Conservation (phyloP, 306 rosid species). For the Rubus idaeus region DNA sequence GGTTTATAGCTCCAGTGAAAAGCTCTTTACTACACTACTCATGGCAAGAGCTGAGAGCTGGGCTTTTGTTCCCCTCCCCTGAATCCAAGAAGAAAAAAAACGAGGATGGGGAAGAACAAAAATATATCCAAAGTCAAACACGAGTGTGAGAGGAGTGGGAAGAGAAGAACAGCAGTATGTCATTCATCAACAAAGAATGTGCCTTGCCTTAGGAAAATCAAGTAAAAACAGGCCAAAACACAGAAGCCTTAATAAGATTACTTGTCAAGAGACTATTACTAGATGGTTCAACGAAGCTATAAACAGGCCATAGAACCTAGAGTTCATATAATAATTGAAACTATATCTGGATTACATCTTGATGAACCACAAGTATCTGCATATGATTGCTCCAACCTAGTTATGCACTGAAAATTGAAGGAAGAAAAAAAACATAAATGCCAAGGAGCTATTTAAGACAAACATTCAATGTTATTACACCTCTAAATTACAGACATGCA, state of each 20-base stretch:
- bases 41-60: not conserved
- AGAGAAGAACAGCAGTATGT: not conserved
- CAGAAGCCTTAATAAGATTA: not conserved
- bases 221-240: not conserved
- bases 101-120: conserved; percentile 4
- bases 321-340: not conserved
- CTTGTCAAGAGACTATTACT: not conserved
- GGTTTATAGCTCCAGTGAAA: not conserved
- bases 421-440: not conserved
- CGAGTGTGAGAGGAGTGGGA: not conserved
- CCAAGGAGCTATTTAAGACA: not conserved
- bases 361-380: not conserved
- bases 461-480: not conserved
- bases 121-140: not conserved
- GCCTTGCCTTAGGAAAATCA: not conserved
- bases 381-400: not conserved
- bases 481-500: not conserved
- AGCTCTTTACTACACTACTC: not conserved
- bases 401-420: not conserved
- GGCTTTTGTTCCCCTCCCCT: not conserved
- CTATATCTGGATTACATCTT: not conserved
- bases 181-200: not conserved
- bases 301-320: not conserved
- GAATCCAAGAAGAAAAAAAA: not conserved
- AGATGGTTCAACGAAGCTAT: not conserved